These are phyloP conservation scores for Lasiosphaeria ovina DNA, from an alignment of 495 filamentous ascomycete species.

Conservation along the genomic window DNA sequence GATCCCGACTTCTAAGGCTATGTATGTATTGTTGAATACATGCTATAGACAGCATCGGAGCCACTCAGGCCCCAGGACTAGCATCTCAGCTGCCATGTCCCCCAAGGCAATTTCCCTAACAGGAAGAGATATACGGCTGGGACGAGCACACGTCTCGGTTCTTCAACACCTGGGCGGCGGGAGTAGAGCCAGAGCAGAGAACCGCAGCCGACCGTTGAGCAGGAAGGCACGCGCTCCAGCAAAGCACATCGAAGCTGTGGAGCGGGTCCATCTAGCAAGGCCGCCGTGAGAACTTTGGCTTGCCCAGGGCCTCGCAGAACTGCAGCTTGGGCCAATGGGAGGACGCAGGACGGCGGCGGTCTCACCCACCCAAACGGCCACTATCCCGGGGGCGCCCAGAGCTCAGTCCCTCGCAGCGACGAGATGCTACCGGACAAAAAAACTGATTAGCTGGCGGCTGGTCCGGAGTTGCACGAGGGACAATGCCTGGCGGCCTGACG, in stretches of 20 bases:
- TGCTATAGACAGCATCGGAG: neutral
- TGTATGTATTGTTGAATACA: neutral
- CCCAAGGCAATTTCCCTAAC: slow-evolving; percentile 14
- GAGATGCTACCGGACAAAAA: neutral
- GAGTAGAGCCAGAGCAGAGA: neutral
- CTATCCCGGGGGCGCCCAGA: slow-evolving; percentile 6
- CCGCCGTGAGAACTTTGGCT: neutral
- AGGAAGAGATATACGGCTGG: slow-evolving; percentile 1
- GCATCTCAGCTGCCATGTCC: slow-evolving; percentile 14
- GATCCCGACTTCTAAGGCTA: neutral
- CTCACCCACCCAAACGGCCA: slow-evolving; percentile 14
- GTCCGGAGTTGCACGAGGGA: slow-evolving; percentile 1
- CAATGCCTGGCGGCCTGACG: neutral
- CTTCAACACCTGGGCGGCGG: neutral
- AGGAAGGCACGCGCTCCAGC: slow-evolving; percentile 6
- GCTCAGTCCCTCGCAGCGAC: neutral
- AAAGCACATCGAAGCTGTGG: slow-evolving; percentile 8
- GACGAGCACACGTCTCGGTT: neutral
- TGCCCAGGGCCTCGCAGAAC: slow-evolving; percentile 1
- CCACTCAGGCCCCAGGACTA: neutral
- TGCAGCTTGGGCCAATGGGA: slow-evolving; percentile 12
- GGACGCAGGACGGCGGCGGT: slow-evolving; percentile 1
- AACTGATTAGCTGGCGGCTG: neutral
- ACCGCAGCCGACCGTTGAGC: slow-evolving; percentile 15
- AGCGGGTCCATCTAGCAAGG: neutral